A percentile compares a stretch with the other conserved stretches of the same genome.
Conservation (phyloP, 805 yeast species). For the Wickerhamomyces hampshirensis region DNA sequence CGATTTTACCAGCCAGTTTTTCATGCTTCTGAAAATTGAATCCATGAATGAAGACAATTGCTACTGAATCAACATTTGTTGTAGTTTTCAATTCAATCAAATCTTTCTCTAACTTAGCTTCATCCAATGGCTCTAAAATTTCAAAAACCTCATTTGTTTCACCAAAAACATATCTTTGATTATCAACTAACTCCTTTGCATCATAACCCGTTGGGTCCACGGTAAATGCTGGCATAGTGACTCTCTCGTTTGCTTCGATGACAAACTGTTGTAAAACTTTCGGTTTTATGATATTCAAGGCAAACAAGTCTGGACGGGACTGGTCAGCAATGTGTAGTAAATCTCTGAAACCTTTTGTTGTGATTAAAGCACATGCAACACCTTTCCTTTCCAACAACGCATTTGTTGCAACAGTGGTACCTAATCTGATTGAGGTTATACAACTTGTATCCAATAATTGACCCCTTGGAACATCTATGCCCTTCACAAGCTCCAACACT, state of each 20-base stretch:
- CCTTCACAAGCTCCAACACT: conserved; percentile 36
- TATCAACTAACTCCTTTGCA: conserved; percentile 27
- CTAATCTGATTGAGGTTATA: conserved; percentile 40
- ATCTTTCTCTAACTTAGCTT: conserved; percentile 17
- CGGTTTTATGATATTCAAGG: conserved; percentile 42
- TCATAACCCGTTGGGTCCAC: conserved; percentile 39
- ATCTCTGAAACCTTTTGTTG: conserved; percentile 49
- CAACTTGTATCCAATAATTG: conserved; percentile 30
- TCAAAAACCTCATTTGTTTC: conserved; percentile 35
- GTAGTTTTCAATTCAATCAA: conserved; percentile 20
- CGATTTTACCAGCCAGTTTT: conserved; percentile 28
- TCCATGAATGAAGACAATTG: conserved; percentile 32
- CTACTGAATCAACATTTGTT: conserved; percentile 28
- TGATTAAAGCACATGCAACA: conserved; percentile 40
- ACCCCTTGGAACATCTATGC: conserved; percentile 28
- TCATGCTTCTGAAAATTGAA: conserved; percentile 36
- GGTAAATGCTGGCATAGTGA: conserved; percentile 53
- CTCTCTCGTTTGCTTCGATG: conserved; percentile 46
- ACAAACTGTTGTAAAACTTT: conserved; percentile 40
- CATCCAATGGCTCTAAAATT: conserved; percentile 32
- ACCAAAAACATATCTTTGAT: conserved; percentile 35
- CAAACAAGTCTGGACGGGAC: conserved; percentile 47
- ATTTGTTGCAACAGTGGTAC: conserved; percentile 51
- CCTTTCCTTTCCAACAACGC: conserved; percentile 51
- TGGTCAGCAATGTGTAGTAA: conserved; percentile 48